phyloP scores from a whole-genome alignment of 352 stramenopile species.

The Poterioochromonas sp. region DNA sequence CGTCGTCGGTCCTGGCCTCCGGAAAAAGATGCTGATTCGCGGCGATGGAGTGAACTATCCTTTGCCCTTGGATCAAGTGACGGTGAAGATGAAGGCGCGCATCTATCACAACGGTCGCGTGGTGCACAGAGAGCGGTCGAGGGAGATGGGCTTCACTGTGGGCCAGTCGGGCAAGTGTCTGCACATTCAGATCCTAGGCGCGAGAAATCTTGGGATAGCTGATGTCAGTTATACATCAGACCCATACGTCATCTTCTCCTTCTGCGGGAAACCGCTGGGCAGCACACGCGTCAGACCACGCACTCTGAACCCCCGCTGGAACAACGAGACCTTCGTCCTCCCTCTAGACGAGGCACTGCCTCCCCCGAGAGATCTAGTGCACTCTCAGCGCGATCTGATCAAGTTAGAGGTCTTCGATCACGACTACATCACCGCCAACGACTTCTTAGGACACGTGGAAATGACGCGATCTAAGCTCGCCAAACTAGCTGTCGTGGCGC shows the following conservation, averaged over 20 bases:
- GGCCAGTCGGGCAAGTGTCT: background rate
- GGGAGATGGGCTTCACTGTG: background rate
- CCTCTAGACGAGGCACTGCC: background rate
- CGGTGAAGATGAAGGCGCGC: background rate
- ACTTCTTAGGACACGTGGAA: constrained; percentile 16
- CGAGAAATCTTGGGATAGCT: background rate
- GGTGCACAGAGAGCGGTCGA: background rate
- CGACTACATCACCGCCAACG: background rate
- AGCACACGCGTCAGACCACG: background rate
- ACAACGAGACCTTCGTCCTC: constrained; percentile 10
- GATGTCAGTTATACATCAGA: background rate
- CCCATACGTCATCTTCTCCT: background rate
- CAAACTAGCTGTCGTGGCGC: constrained; percentile 2
- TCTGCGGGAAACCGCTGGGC: background rate
- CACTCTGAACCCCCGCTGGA: constrained; percentile 5
- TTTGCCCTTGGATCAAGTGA: background rate
- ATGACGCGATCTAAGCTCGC: background rate
- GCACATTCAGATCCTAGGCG: constrained; percentile 25
- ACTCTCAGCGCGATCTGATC: background rate
- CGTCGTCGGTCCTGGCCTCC: background rate
- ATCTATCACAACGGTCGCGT: background rate
- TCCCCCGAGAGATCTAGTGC: background rate
- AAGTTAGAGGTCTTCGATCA: constrained; percentile 20
- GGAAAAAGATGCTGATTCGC: constrained; percentile 10
- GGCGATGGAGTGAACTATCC: constrained; percentile 3